Conservation (phyloP, 2,329 filamentous ascomycete species). For the Xylariaceae sp. region DNA sequence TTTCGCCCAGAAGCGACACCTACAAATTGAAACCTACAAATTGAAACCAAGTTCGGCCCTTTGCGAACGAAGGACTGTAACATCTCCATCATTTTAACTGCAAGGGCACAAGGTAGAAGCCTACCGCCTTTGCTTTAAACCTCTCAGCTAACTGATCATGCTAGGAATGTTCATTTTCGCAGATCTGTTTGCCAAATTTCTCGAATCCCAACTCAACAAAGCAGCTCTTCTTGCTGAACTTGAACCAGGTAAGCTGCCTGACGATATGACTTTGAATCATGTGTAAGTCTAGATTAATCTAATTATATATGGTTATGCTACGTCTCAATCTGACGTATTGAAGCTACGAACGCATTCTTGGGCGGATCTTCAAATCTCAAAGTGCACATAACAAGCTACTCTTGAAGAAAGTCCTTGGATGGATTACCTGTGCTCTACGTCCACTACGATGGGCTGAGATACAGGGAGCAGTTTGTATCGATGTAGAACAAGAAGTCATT, state of each 20-base stretch:
- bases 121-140: not conserved
- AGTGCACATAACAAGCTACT: conserved; percentile 6
- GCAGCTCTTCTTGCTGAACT: conserved; percentile 20
- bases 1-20: conserved; percentile 22
- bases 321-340: not conserved
- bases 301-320: too few relatives aligned
- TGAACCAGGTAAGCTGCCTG: conserved; percentile 17
- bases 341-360: conserved; percentile 27
- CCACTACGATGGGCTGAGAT: conserved; percentile 35
- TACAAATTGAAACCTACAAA: conserved; percentile 20
- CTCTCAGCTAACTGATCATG: not conserved
- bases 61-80: conserved; percentile 10
- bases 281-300: conserved; percentile 20
- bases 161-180: conserved; percentile 32
- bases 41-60: conserved; percentile 24
- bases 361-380: conserved; percentile 17
- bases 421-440: conserved; percentile 32
- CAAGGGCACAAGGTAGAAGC: conserved; percentile 19
- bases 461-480: conserved; percentile 30
- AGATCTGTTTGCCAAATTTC: conserved; percentile 26
- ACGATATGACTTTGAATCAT: conserved; percentile 18
- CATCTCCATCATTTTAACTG: conserved; percentile 18
- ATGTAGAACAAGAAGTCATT: conserved; percentile 26
- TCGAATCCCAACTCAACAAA: conserved; percentile 20
- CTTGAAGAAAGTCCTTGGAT: conserved; percentile 30